Base-by-base conservation (phyloP, 2,329 filamentous ascomycete species). In the Pyrenochaeta sp. region DNA sequence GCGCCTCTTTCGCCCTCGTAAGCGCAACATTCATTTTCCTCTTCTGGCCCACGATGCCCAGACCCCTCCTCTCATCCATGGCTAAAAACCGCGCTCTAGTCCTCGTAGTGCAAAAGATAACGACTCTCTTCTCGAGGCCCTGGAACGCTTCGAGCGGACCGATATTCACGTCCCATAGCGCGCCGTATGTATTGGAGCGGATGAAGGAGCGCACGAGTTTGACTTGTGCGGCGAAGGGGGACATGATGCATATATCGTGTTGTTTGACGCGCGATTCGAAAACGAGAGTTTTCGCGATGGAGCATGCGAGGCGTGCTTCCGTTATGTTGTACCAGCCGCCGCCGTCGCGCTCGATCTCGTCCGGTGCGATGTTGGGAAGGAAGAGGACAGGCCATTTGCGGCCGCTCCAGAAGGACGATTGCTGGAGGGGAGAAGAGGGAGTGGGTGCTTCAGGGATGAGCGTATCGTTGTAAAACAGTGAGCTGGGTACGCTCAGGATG, bases 111-210 rank as follows among this genome's bases (percentile, higher is more conserved):
- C 79, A 82, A 6, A 82, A 64, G 46, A 82, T 79, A 13, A 82
- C 76, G 30, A 81, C 75, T 10, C 78, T 70, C 43, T 73, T 77
- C 61, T 82, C 80, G 5, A 81, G 68, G 0, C 80, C 80, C 58
- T 82, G 80, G 49, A 81, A 82, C 22, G 79, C 80, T 56, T 82
- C 80, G 34, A 81, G 65, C 2, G 80, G 80, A 1, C 80, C 80
- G 43, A 82, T 79, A 50, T 81, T 81, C 7, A 82, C 72, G 27
- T 73, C 68, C 64, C 74, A 73, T 8, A 80, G 61, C 6, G 67
- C 68, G 3, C 44, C 52, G 34, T 67, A 71, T 0, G 15, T 24
- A 2, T 2, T 8, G 0, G 60, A 62, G 8, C 80, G 73, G 13
- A 81, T 77, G 8, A 68, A 37, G 3, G 67, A 55, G 36, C 80